These are phyloP conservation scores for Arabis alpina DNA, from an alignment of 345 rosid species.

Conservation along the genomic window DNA sequence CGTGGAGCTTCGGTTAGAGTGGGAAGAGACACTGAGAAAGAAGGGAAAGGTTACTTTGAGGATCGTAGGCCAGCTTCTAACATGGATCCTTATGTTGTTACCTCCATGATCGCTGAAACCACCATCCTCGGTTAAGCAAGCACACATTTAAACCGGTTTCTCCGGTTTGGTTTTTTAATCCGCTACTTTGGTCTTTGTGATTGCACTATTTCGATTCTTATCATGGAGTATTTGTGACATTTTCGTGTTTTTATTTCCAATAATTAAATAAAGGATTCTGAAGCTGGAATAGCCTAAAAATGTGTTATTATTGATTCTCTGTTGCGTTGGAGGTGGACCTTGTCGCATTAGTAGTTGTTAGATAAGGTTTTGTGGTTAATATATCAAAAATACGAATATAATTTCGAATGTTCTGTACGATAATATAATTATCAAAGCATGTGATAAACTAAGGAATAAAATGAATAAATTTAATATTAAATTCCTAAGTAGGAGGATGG, in stretches of 20 bases:
- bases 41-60: slow-evolving; percentile 77
- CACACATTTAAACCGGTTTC: not conserved
- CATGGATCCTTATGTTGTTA: slow-evolving; percentile 86
- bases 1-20: slow-evolving; percentile 76
- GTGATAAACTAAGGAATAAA: slow-evolving; percentile 2
- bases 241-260: slow-evolving; percentile 12
- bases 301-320: not conserved
- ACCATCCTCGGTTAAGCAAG: slow-evolving; percentile 48
- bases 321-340: not conserved
- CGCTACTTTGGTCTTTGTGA: not conserved
- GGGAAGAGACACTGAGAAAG: slow-evolving; percentile 73
- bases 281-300: not conserved
- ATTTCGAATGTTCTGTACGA: slow-evolving; percentile 25
- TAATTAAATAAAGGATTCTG: slow-evolving; percentile 13
- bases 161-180: not conserved
- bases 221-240: not conserved
- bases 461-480: not conserved
- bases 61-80: slow-evolving; percentile 81
- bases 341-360: slow-evolving; percentile 8
- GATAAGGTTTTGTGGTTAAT: slow-evolving; percentile 11
- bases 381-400: not conserved
- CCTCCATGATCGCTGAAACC: slow-evolving; percentile 78
- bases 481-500: slow-evolving; percentile 29
- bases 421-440: not conserved
- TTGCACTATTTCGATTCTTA: slow-evolving; percentile 15